phyloP scores from a whole-genome alignment of 805 yeast genomes.

The Candida yuanshanica region DNA sequence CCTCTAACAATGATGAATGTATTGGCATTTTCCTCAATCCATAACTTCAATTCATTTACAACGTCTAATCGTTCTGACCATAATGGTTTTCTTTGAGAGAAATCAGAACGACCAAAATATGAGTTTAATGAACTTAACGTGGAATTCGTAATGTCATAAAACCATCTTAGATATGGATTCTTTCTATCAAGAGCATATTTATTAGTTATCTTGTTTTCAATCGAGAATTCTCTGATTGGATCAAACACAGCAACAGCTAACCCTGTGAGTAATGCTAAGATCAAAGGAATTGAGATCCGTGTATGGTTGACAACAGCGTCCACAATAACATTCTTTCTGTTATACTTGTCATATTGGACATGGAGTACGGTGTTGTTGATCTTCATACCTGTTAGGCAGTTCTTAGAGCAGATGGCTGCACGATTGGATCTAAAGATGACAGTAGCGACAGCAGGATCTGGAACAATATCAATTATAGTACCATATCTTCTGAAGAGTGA shows the following conservation, averaged over 20 bases:
- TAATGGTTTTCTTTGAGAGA: conserved; percentile 30
- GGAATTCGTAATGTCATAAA: conserved; percentile 24
- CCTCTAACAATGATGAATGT: conserved; percentile 89
- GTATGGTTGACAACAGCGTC: conserved; percentile 70
- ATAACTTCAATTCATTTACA: conserved; percentile 61
- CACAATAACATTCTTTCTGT: conserved; percentile 45
- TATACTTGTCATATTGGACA: conserved; percentile 61
- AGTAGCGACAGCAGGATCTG: conserved; percentile 42
- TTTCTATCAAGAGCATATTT: conserved; percentile 49
- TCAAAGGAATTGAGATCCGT: conserved; percentile 72
- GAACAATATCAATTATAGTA: conserved; percentile 64
- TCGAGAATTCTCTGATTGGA: conserved; percentile 80
- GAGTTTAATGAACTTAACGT: conserved; percentile 29
- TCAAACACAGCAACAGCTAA: conserved; percentile 84
- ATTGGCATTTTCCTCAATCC: conserved; percentile 85
- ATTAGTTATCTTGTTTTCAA: conserved; percentile 66
- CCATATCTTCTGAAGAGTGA: conserved; percentile 86
- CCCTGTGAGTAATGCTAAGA: conserved; percentile 75
- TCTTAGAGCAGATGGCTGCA: conserved; percentile 80
- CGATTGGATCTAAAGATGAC: conserved; percentile 52
- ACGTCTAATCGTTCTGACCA: conserved; percentile 72
- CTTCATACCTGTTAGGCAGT: conserved; percentile 79
- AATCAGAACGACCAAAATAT: neutral
- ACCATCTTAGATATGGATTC: conserved; percentile 30
- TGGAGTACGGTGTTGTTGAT: conserved; percentile 65